Evolutionary conservation across 768 basidiomycete genomes (phyloP).

Genomic region (Boletus subparvulus): DNA sequence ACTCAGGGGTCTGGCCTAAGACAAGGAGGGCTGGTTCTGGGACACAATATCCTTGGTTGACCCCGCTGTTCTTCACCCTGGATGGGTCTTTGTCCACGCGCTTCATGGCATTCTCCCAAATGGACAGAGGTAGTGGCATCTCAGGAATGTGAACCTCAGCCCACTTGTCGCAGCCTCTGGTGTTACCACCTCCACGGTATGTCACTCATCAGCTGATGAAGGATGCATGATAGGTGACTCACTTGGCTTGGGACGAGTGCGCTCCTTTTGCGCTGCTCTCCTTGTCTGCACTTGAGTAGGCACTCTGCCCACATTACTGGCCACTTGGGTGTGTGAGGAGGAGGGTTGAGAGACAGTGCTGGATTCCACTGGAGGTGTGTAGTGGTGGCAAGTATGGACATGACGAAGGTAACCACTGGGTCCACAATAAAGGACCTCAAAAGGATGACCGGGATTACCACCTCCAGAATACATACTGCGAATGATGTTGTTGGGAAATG

Average conservation of each 20-base stretch:
- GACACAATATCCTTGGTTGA: slow-evolving; percentile 1
- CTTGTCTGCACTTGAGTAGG: too few relatives aligned
- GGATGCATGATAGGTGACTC: background rate
- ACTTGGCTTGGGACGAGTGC: background rate
- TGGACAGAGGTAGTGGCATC: background rate
- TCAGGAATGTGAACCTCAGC: background rate
- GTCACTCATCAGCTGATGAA: background rate
- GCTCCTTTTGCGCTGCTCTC: too few relatives aligned
- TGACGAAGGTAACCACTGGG: background rate
- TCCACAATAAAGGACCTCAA: background rate
- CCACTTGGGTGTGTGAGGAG: too few relatives aligned
- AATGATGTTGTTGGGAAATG: background rate
- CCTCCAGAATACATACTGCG: background rate
- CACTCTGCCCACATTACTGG: too few relatives aligned
- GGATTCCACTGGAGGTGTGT: background rate
- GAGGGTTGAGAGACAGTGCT: too few relatives aligned
- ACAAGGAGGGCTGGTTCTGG: slow-evolving; percentile 2
- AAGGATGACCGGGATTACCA: background rate
- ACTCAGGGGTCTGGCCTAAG: background rate
- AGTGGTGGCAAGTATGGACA: background rate
- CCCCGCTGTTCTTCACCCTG: background rate
- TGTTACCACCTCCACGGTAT: background rate
- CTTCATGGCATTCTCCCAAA: background rate
- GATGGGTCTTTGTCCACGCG: background rate
- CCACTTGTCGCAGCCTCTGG: background rate